These are phyloP conservation scores for Nitzschia sp. DNA, from an alignment of 108 stramenopile species.

Conservation along the genomic window DNA sequence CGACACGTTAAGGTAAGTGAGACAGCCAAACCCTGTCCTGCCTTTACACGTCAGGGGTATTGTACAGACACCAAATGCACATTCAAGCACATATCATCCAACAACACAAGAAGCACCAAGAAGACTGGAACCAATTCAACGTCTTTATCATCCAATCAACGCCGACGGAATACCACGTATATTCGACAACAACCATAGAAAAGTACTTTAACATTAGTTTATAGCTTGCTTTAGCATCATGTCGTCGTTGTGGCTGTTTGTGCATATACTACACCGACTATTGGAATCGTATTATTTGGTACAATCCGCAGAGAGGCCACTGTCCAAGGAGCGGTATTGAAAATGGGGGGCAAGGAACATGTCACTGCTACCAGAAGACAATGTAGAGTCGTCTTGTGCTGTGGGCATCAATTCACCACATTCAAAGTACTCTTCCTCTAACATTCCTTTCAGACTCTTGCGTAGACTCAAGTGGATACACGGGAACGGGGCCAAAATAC, in stretches of 20 bases:
- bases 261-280: too few relatives aligned
- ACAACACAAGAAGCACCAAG: background rate
- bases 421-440: constrained; percentile 31
- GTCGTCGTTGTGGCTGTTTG: too few relatives aligned
- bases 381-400: constrained; percentile 27
- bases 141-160: background rate
- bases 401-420: constrained; percentile 11
- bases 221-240: background rate
- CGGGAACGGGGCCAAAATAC: constrained; percentile 14
- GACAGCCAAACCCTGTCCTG: constrained; percentile 61
- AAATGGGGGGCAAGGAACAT: background rate
- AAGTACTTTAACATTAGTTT: background rate
- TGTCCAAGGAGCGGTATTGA: constrained; percentile 3
- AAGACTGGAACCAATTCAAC: background rate
- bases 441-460: constrained; percentile 3
- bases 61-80: constrained; percentile 58
- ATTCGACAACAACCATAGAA: background rate
- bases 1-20: constrained; percentile 71
- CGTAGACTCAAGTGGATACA: constrained; percentile 16
- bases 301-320: background rate
- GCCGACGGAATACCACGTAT: background rate
- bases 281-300: too few relatives aligned
- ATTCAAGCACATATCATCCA: constrained; percentile 37
- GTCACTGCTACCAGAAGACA: constrained; percentile 17
- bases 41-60: constrained; percentile 59